Evolutionary conservation across 2,329 filamentous ascomycete genomes (phyloP), one percentile per base, ranked within the genome.

Genomic region (Mycosphaerella arachidis): DNA sequence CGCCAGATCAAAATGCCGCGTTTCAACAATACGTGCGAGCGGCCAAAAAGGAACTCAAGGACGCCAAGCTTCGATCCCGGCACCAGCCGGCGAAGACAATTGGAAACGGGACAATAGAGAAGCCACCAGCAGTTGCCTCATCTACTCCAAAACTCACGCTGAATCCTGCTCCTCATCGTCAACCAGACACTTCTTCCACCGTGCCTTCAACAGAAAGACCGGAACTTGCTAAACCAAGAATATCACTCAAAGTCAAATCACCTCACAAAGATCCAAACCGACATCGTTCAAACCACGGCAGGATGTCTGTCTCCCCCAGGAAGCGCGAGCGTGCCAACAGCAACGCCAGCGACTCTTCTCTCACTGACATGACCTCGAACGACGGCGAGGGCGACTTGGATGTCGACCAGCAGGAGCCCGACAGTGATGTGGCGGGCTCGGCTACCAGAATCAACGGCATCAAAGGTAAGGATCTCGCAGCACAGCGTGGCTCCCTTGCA

Each of bases 21-120:
- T 82, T 82, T 62, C 75, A 77, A 60, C 62, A 59, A n/a, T 75
- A 74, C 56, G 76, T 81, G 60, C 76, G 73, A 48, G 65, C 63
- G n/a, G 75, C 75, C 35, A 79, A 78, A 67, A 77, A 75, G 66
- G 69, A 71, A 50, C 67, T 77, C 67, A 71, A 67, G 58, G 64
- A 63, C 48, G 63, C 63, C 60, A 66, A 68, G 48, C 58, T 66
- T 37, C 63, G 67, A 55, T 61, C 63, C 37, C 66, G 67, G 56
- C 65, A 80, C 77, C 69, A 64, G 52, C 59, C 72, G 71, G 57
- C 66, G 68, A 53, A 71, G 53, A 53, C 66, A 55, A 18, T 43
- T 43, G 40, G 40, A 43, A 67, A 66, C 63, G 65, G 63, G 59
- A 58, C 61, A 35, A 57, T 67, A 59, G 60, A 68, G 67, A 58